Percentiles rank a stretch among this genome's conserved stretches.
phyloP scores from a whole-genome alignment of 2,329 filamentous ascomycete genomes.

The Colletotrichum incanum region DNA sequence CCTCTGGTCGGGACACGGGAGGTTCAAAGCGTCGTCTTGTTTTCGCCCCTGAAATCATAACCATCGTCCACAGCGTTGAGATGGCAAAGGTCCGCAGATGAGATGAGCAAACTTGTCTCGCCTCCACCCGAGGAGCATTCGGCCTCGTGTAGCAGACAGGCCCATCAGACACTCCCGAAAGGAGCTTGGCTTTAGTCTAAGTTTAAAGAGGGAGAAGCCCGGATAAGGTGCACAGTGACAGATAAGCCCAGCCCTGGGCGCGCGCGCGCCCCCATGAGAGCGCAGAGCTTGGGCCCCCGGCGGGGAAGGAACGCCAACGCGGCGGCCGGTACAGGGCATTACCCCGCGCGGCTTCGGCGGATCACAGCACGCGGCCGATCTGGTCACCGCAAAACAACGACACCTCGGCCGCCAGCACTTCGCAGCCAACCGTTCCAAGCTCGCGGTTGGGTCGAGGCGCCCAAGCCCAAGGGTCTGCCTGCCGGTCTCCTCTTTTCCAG shows the following conservation, averaged over 20 bases:
- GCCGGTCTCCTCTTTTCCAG: background rate
- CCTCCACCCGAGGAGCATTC: background rate
- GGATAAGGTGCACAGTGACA: background rate
- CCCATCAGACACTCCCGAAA: background rate
- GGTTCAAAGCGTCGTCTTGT: constrained; percentile 27
- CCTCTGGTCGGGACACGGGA: constrained; percentile 24
- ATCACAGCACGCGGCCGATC: constrained; percentile 4
- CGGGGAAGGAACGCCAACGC: background rate
- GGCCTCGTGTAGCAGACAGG: background rate
- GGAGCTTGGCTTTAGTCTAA: background rate
- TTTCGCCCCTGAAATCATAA: constrained; percentile 15
- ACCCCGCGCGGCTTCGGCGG: constrained; percentile 2
- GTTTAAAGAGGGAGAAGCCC: background rate
- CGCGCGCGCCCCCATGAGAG: too few relatives aligned
- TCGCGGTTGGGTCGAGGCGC: too few relatives aligned
- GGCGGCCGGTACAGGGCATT: background rate
- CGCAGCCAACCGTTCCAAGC: too few relatives aligned
- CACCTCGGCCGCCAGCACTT: constrained; percentile 3
- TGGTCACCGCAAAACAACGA: constrained; percentile 2
- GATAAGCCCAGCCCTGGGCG: background rate
- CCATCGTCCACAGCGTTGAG: background rate
- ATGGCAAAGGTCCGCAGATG: background rate
- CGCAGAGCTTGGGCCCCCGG: background rate
- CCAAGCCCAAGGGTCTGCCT: too few relatives aligned
- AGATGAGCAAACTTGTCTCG: background rate